phyloP scores from a whole-genome alignment of 345 rosid genomes.

The Pelargonium nanum region DNA sequence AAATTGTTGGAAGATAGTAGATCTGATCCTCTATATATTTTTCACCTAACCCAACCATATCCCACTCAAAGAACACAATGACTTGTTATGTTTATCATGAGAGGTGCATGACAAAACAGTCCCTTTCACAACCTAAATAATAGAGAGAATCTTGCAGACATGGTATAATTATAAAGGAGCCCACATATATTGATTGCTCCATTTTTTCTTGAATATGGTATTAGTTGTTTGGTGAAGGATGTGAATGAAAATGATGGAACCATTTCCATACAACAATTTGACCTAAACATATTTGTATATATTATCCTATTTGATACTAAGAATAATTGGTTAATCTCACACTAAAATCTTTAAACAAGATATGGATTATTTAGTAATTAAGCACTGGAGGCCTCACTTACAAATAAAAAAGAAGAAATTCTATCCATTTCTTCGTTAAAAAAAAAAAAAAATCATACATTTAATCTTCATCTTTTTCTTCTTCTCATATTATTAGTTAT shows the following conservation, averaged over 20 bases:
- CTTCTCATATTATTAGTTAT: no score
- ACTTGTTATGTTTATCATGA: constrained; percentile 10
- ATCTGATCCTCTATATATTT: no score
- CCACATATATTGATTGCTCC: constrained; percentile 18
- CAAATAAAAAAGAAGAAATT: no score
- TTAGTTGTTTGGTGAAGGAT: constrained; percentile 21
- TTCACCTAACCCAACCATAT: constrained; percentile 31
- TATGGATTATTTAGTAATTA: no score
- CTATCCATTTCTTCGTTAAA: no score
- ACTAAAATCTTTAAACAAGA: no score
- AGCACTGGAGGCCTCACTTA: no score
- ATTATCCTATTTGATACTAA: no score
- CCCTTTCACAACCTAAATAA: constrained; percentile 38
- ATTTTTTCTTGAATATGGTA: constrained; percentile 10
- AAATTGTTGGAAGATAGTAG: constrained; percentile 12
- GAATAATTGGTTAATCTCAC: no score
- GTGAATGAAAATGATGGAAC: constrained; percentile 22
- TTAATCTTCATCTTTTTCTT: no score
- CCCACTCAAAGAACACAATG: constrained; percentile 27
- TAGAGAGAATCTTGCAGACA: constrained; percentile 47
- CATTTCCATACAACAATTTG: constrained; percentile 3
- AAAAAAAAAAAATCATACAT: no score
- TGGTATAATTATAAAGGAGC: constrained; percentile 23
- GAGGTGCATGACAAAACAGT: constrained; percentile 29
- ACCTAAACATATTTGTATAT: background rate